Evolutionary conservation across 176 grass and related monocot species (phyloP).

Genomic region (Musa itinerans): DNA sequence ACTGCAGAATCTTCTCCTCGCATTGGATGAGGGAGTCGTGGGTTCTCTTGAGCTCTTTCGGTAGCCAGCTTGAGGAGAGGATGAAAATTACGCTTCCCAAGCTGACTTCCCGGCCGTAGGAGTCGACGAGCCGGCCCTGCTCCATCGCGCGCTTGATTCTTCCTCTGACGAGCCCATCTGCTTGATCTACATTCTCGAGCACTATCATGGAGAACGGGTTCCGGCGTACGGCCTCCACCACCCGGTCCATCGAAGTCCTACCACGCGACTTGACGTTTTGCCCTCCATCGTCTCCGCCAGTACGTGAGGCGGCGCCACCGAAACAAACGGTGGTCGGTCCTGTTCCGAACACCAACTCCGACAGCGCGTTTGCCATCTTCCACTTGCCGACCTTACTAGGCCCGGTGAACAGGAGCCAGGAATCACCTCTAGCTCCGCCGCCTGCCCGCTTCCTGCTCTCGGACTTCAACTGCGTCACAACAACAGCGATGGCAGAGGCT

Average conservation of each 20-base stretch:
- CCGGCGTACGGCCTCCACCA: constrained; percentile 38
- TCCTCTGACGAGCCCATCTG: constrained; percentile 28
- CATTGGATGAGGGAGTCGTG: constrained; percentile 1
- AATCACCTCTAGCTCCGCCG: constrained; percentile 18
- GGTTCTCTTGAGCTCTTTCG: constrained; percentile 13
- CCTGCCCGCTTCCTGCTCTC: constrained; percentile 7
- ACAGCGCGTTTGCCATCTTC: constrained; percentile 57
- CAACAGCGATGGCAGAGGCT: constrained; percentile 23
- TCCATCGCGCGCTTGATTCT: constrained; percentile 43
- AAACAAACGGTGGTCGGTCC: constrained; percentile 34
- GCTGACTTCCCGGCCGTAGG: constrained; percentile 44
- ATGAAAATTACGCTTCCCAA: constrained; percentile 54
- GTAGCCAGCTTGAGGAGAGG: constrained; percentile 27
- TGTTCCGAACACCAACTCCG: constrained; percentile 30
- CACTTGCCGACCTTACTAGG: constrained; percentile 55
- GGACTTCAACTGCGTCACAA: constrained; percentile 30
- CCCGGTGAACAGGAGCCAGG: constrained; percentile 60
- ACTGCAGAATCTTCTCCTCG: constrained; percentile 11
- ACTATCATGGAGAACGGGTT: constrained; percentile 58
- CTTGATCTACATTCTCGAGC: constrained; percentile 59
- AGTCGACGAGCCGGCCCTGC: constrained; percentile 49
- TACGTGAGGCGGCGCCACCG: not conserved
- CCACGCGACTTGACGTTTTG: constrained; percentile 22
- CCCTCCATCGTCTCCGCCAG: constrained; percentile 22
- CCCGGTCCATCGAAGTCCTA: constrained; percentile 41